These are phyloP conservation scores for Yamadazyma atmosphaerica DNA, from an alignment of 1,139 yeast species.

Conservation along the genomic window DNA sequence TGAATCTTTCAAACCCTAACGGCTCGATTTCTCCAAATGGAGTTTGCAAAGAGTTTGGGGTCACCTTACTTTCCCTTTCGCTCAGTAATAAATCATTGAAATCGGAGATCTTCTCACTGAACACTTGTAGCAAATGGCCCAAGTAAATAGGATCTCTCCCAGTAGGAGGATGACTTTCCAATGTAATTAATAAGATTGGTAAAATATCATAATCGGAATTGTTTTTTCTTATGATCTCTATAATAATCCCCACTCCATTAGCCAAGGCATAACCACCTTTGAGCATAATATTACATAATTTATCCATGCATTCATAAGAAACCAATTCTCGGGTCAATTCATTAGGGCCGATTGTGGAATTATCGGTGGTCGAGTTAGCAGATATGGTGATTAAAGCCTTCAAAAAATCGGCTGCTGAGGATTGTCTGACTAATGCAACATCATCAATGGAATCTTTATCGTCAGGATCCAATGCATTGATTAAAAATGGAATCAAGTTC, in stretches of 20 bases:
- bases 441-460: conserved; percentile 13
- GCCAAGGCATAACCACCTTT: conserved; percentile 90
- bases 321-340: conserved; percentile 91
- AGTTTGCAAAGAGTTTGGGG: conserved; percentile 48
- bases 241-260: conserved; percentile 94
- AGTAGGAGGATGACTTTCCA: conserved; percentile 92
- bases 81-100: conserved; percentile 47
- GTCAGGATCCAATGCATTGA: conserved; percentile 52
- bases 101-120: conserved; percentile 71
- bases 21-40: conserved; percentile 68
- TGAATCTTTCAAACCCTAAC: conserved; percentile 91
- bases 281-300: conserved; percentile 79
- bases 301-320: conserved; percentile 62
- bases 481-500: conserved; percentile 56
- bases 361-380: conserved; percentile 75
- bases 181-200: conserved; percentile 82
- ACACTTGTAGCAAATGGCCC: conserved; percentile 81
- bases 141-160: conserved; percentile 93
- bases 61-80: conserved; percentile 24
- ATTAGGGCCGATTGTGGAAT: conserved; percentile 93
- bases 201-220: conserved; percentile 93
- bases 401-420: conserved; percentile 49
- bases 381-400: conserved; percentile 52
- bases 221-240: conserved; percentile 92
- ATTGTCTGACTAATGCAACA: conserved; percentile 34